phyloP scores from a whole-genome alignment of 2,329 filamentous ascomycete genomes.

The Balansia obtecta region DNA sequence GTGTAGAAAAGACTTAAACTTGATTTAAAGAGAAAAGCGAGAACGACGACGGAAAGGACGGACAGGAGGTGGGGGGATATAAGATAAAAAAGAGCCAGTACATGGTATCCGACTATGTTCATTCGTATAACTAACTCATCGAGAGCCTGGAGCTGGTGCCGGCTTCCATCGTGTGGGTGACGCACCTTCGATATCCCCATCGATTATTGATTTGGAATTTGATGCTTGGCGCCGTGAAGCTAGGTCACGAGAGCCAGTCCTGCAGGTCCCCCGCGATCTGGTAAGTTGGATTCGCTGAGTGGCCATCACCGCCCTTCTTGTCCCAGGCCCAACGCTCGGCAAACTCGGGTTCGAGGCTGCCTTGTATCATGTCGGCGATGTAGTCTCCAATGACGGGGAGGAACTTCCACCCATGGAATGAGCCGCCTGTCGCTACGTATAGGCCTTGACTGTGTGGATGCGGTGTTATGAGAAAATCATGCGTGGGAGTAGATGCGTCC shows the following conservation, averaged over 20 bases:
- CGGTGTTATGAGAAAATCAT: conserved; percentile 49
- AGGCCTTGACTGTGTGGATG: conserved; percentile 36
- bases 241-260: conserved; percentile 21
- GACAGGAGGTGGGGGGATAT: too few species aligned
- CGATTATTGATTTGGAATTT: background rate
- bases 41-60: background rate
- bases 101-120: background rate
- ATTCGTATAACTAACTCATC: background rate
- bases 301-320: conserved; percentile 26
- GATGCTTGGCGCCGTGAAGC: background rate
- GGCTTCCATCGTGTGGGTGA: background rate
- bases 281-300: conserved; percentile 30
- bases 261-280: conserved; percentile 27
- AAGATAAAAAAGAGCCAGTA: too few species aligned
- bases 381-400: conserved; percentile 50
- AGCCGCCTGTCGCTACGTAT: conserved; percentile 49
- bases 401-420: conserved; percentile 55
- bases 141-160: background rate
- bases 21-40: background rate
- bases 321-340: conserved; percentile 33
- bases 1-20: background rate
- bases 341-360: conserved; percentile 25
- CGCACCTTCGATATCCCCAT: background rate
- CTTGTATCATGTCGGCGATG: conserved; percentile 35
- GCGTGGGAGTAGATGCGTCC: conserved; percentile 48